phyloP scores from a whole-genome alignment of 345 rosid genomes.

The Kandelia obovata region DNA sequence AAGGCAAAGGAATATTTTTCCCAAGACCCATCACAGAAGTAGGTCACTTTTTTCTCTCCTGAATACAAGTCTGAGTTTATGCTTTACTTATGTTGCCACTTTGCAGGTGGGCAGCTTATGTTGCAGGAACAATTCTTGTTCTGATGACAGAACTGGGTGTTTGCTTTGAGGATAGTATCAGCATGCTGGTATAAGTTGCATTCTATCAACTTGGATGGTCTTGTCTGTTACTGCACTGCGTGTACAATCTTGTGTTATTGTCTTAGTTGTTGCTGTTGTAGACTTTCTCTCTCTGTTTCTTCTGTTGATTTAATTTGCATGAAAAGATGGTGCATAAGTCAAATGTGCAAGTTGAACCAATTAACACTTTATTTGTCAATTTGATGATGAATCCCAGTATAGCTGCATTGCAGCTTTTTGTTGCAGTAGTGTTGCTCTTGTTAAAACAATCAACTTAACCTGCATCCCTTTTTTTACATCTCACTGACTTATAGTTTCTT shows the following conservation, averaged over 20 bases:
- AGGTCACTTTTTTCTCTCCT: constrained; percentile 25
- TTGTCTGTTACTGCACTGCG: constrained; percentile 7
- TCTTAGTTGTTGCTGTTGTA: background rate
- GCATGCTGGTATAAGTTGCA: constrained; percentile 67
- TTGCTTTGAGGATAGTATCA: constrained; percentile 80
- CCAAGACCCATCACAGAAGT: constrained; percentile 91
- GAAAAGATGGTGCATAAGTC: background rate
- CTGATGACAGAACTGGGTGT: constrained; percentile 87
- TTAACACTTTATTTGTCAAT: background rate
- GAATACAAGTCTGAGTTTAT: constrained; percentile 1
- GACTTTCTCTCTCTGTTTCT: no score
- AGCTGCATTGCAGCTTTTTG: no score
- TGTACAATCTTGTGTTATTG: constrained; percentile 10
- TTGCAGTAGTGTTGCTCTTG: no score
- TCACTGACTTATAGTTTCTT: background rate
- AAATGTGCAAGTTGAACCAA: no score
- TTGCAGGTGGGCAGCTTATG: constrained; percentile 96
- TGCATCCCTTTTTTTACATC: background rate
- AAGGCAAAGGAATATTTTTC: constrained; percentile 80
- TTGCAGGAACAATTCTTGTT: constrained; percentile 93
- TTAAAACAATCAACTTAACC: no score
- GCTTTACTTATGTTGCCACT: background rate
- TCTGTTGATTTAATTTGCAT: background rate
- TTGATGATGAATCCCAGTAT: no score
- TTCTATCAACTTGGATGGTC: constrained; percentile 14